A percentile compares a stretch with the other conserved stretches of the same genome.
phyloP scores from a whole-genome alignment of 805 yeast genomes.

The Candida pseudofarinosa region DNA sequence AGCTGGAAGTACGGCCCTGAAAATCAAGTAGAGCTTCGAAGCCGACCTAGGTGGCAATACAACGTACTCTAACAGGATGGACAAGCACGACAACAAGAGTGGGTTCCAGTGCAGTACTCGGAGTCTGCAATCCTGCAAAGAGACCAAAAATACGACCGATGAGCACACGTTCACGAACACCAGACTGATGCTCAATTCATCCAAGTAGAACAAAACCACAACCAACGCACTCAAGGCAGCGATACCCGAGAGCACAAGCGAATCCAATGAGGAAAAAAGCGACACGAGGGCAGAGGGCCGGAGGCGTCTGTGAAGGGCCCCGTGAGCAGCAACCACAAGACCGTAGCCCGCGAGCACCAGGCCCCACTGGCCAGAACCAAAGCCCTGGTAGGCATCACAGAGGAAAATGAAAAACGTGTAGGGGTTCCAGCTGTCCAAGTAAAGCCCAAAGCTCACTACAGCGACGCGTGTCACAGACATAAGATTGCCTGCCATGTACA shows the following conservation, averaged over 20 bases:
- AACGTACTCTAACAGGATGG: conserved; percentile 18
- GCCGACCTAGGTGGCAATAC: conserved; percentile 9
- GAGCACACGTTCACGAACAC: conserved; percentile 23
- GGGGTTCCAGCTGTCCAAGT: conserved; percentile 25
- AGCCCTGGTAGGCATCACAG: conserved; percentile 19
- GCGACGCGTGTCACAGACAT: conserved; percentile 23
- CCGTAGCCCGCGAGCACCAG: conserved; percentile 15
- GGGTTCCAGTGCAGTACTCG: conserved; percentile 12
- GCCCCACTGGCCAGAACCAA: conserved; percentile 3
- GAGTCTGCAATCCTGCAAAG: conserved; percentile 20
- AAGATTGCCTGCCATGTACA: conserved; percentile 19
- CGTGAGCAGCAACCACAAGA: conserved; percentile 13
- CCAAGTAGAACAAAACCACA: conserved; percentile 4
- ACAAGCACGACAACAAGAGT: conserved; percentile 13
- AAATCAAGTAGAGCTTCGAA: conserved; percentile 2
- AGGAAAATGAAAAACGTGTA: conserved; percentile 26
- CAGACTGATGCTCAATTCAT: conserved; percentile 5
- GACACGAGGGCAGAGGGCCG: conserved; percentile 5
- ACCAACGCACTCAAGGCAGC: neutral
- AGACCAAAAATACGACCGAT: conserved; percentile 19
- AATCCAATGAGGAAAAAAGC: neutral
- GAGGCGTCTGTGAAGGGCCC: conserved; percentile 7
- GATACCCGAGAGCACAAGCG: neutral
- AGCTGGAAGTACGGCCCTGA: conserved; percentile 15
- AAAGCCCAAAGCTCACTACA: conserved; percentile 26